Base-by-base conservation (phyloP, 208 protist genomes). In the Leishmania gerbilli region DNA sequence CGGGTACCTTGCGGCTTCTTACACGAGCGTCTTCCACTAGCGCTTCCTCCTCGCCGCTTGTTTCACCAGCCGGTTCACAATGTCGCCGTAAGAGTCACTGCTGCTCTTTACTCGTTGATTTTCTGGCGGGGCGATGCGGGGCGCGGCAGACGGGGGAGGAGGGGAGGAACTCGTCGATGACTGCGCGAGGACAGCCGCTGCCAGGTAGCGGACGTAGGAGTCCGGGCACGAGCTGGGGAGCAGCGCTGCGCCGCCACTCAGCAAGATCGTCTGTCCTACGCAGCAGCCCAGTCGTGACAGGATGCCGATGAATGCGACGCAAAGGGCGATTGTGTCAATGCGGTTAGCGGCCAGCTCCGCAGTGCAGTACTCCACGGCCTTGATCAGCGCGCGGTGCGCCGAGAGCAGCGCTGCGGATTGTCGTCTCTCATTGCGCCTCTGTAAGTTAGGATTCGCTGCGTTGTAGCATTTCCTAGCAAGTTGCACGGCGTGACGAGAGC, bases 261-360 rank as follows among this genome's bases (percentile, higher is more conserved):
- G 65, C 19, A 79, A 37, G 24, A 79, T 68, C 49, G 62, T 72
- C 31, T 79, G 6, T 47, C 76, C 87, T 21, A 89, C 75, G 34
- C 89, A 79, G 81, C 91, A 94, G 1, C 88, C 89, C 31, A 92
- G 60, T 40, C 91, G 83, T 9, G 87, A 87, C 53, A 88, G 42
- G 13, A 87, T 77, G 19, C 75, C 81, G 42, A 91, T 74, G 60
- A 89, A 64, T 64, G 88, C 80, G 8, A 90, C 27, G 40, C 79
- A 83, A 78, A 92, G 84, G 51, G 89, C 76, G 68, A 89, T 62
- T 40, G 91, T 94, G 79, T 94, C 89, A 34, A 94, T 87, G 45
- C 89, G 91, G 42, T 84, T 86, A 7, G 84, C 87, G 53, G 87
- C 84, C 76, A 92, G 76, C 84, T 94, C 89, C 2, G 87, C 74